Base-by-base conservation (phyloP, 305 asterid species). In the Rubia peregrina region DNA sequence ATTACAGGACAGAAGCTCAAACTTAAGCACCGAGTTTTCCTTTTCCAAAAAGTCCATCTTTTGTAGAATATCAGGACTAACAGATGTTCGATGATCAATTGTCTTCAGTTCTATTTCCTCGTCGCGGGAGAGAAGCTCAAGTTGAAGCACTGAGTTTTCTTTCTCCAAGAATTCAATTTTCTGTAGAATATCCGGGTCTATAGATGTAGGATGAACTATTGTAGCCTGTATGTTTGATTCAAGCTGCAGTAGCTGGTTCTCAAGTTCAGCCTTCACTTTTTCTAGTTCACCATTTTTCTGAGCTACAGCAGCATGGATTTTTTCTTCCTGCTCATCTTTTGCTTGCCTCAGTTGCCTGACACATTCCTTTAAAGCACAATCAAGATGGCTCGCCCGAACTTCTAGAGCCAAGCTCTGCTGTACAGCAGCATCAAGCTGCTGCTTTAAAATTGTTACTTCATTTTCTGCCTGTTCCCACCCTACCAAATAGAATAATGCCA, bases 401-500 rank as follows among this genome's bases (percentile, higher is more conserved):
- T 89, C 96, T 64, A 88, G 76, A 71, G 82, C 71, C 80, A 85
- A 44, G 73, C 88, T 90, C 77, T 90, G 96, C 87, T 89, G 94
- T 66, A 85, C 72, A 0, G 91, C 88, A 51, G 75, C 84, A 60
- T 92, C 98, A n/a, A 90, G 88, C 83, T 88, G 92, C 73, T 90
- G 91, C 83, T 90, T 87, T 70, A 88, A 68, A 13, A 42, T 73
- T 0, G 83, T 69, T 69, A 80, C 92, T 84, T 90, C 98, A 63
- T 83, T 90, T 74, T 87, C 96, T 3, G 96, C 96, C 82, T 85
- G 87, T 83, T 92, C 98, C 98, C 98, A 92, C 9, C 98, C 98
- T 92, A 73, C n/a, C 62, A 80, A 38, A 16, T 51, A 53, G 40
- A 4, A 33, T 19, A n/a, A 19, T 73, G 69, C n/a, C 30, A 24